Evolutionary conservation across 441 rosid species (phyloP), one percentile per base, ranked within the genome.

Genomic region (Biscutella auriculata): DNA sequence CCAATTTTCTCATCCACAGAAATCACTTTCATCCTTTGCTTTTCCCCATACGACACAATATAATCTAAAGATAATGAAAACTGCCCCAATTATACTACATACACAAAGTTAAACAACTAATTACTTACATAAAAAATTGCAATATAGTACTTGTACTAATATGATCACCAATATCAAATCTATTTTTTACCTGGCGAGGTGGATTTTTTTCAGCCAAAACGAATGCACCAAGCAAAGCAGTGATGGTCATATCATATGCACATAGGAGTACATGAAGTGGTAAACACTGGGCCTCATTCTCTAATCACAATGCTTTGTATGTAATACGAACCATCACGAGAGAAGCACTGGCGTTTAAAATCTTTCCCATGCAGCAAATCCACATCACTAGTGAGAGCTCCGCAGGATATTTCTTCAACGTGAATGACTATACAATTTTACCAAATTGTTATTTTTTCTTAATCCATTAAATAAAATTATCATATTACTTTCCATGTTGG

Each of bases 21-120:
- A 56, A 6, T 42, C 8, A 2, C n/a, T 1, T 0, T n/a, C 12
- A 42, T 90, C 96, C 37, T 90, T 90, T 73, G 87, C 87, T 50
- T 90, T 90, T 0, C 95, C 97, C 96, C 96, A 87, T 21, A 82
- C 83, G 23, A 90, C 96, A 6, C 78, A 74, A 69, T 90, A 90
- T 3, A 87, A 87, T 28, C 96, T 96, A 26, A 72, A 7, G 9
- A 87, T 91, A 47, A 90, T 82, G 61, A 85, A 9, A 23, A 83
- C 32, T 0, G 96, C 87, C 59, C 97, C 96, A 6, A 87, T 69
- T 45, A 90, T 60, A 65, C 96, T 90, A 80, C 11, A 39, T 12
- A n/a, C n/a, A n/a, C n/a, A n/a, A n/a, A n/a, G n/a, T n/a, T n/a
- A n/a, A n/a, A n/a, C n/a, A n/a, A n/a, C n/a, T n/a, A n/a, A n/a